A percentile compares a stretch with the other conserved stretches of the same genome.
Conservation (phyloP, 208 protist genomes). For the Sergeia podlipaevii region DNA sequence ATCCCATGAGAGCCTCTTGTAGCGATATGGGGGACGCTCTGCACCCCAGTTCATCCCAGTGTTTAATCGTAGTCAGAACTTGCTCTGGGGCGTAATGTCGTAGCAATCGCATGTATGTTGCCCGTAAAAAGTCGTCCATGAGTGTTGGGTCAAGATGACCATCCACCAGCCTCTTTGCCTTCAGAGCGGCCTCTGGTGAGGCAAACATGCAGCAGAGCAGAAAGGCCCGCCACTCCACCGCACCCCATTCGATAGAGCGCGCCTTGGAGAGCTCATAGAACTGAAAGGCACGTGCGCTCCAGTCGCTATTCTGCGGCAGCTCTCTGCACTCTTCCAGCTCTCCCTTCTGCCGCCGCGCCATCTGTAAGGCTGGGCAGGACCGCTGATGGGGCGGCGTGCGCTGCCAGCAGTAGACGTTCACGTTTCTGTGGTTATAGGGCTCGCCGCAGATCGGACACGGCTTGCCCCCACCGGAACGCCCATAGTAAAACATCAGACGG, state of each 20-base stretch:
- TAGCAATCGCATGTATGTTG: conserved; percentile 70
- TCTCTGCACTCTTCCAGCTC: conserved; percentile 64
- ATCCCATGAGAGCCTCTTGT: conserved; percentile 81
- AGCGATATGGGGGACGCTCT: conserved; percentile 74
- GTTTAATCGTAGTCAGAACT: conserved; percentile 25
- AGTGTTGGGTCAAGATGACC: conserved; percentile 19
- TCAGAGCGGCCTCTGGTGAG: conserved; percentile 39
- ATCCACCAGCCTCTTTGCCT: conserved; percentile 62
- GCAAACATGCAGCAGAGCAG: conserved; percentile 84
- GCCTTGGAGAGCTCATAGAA: conserved; percentile 61
- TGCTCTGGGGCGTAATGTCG: conserved; percentile 67
- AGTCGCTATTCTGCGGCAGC: conserved; percentile 78
- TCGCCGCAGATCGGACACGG: conserved; percentile 83
- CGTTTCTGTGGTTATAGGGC: conserved; percentile 84
- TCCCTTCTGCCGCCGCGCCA: conserved; percentile 62
- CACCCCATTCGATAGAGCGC: conserved; percentile 78
- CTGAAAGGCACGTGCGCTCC: conserved; percentile 61
- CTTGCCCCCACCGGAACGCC: conserved; percentile 62
- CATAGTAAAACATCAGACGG: conserved; percentile 87
- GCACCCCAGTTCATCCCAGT: conserved; percentile 26
- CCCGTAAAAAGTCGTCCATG: conserved; percentile 88
- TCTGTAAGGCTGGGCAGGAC: conserved; percentile 60
- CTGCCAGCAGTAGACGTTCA: conserved; percentile 78
- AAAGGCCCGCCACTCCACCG: conserved; percentile 85
- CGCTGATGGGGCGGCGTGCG: conserved; percentile 77